Conservation (phyloP, 2,329 filamentous ascomycete species). For the Aureobasidium sp. region DNA sequence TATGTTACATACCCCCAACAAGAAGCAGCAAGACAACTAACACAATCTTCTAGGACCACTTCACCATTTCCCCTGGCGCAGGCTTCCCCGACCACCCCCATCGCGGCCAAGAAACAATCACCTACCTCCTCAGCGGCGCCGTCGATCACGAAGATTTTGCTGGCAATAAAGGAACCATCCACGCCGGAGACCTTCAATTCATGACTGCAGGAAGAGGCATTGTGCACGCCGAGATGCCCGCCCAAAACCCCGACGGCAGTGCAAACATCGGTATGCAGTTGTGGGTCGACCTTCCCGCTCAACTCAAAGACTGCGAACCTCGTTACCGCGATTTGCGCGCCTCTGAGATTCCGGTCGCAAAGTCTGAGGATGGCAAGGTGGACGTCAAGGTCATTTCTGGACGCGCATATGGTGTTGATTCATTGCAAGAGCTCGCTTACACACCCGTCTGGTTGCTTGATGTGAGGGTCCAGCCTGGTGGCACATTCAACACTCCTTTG, state of each 20-base stretch:
- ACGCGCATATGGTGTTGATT: constrained; percentile 74
- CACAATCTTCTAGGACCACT: constrained; percentile 57
- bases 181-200: constrained; percentile 87
- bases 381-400: constrained; percentile 87
- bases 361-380: constrained; percentile 65
- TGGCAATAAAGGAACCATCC: constrained; percentile 75
- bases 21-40: not conserved
- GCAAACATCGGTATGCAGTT: constrained; percentile 84
- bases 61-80: constrained; percentile 68
- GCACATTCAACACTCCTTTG: constrained; percentile 65
- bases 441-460: constrained; percentile 97
- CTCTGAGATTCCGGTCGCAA: constrained; percentile 69
- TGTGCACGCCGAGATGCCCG: constrained; percentile 93
- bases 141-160: constrained; percentile 92
- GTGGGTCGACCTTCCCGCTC: constrained; percentile 83
- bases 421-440: constrained; percentile 83
- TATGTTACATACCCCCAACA: not conserved
- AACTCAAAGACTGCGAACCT: constrained; percentile 82
- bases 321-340: constrained; percentile 81
- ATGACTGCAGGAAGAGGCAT: constrained; percentile 93
- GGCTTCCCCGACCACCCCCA: constrained; percentile 86
- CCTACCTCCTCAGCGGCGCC: constrained; percentile 77
- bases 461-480: constrained; percentile 71
- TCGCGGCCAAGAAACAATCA: constrained; percentile 82
- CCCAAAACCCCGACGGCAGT: constrained; percentile 65